Evolutionary conservation across 2,329 filamentous ascomycete species (phyloP).

Genomic region (Gnomoniopsis smithogilvyi): DNA sequence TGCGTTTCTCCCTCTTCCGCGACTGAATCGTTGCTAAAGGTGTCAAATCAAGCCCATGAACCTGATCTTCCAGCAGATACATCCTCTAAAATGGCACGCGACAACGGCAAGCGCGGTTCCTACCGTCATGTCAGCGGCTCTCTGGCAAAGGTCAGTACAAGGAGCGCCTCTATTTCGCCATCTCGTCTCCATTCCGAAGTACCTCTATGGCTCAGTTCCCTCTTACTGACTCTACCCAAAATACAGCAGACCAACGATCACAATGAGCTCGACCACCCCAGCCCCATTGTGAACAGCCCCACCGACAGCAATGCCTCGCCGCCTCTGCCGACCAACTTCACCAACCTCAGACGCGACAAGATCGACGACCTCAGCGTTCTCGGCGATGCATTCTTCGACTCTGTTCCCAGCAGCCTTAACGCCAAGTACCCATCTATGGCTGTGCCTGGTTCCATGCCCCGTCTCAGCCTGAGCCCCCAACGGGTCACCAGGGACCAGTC

Average conservation of each 20-base stretch:
- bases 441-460: background rate
- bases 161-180: background rate
- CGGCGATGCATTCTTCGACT: background rate
- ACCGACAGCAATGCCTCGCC: background rate
- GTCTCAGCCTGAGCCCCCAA: background rate
- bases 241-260: background rate
- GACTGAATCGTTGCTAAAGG: background rate
- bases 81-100: slow-evolving; percentile 1
- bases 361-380: background rate
- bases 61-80: background rate
- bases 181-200: background rate
- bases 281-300: background rate
- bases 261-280: background rate
- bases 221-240: background rate
- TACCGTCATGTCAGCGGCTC: background rate
- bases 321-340: background rate
- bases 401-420: background rate
- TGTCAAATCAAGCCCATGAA: background rate
- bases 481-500: background rate
- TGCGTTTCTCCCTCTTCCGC: no score
- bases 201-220: background rate
- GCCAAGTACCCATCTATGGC: background rate
- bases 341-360: background rate
- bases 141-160: background rate
- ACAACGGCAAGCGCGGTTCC: slow-evolving; percentile 1